phyloP scores from a whole-genome alignment of 2,329 filamentous ascomycete species.

The Fusarium abutilonis region DNA sequence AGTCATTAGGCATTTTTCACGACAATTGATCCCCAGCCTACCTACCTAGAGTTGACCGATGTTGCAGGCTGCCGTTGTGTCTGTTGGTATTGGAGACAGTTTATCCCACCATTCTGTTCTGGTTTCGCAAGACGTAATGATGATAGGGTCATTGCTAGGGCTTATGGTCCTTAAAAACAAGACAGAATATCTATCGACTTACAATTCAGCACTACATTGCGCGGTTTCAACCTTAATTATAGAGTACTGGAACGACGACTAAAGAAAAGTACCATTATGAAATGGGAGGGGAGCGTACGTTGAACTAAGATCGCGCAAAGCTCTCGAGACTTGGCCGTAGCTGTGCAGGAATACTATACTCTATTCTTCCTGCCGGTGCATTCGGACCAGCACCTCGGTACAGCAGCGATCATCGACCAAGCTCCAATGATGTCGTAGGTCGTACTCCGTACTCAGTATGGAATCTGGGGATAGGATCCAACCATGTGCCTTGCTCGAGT shows the following conservation, averaged over 20 bases:
- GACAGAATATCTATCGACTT: background rate
- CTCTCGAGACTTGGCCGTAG: background rate
- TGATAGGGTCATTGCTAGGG: constrained; percentile 4
- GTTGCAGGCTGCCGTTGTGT: background rate
- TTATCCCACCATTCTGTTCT: constrained; percentile 1
- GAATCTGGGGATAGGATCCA: constrained; percentile 11
- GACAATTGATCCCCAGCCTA: background rate
- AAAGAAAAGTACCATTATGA: background rate
- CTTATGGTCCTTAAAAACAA: background rate
- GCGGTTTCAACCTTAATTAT: background rate
- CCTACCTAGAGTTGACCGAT: background rate
- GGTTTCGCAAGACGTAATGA: background rate
- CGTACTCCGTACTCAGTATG: constrained; percentile 2
- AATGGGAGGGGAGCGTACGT: constrained; percentile 1
- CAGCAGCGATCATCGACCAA: constrained; percentile 12
- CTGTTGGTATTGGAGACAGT: background rate
- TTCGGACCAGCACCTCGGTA: constrained; percentile 22
- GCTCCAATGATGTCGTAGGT: constrained; percentile 7
- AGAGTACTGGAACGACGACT: background rate
- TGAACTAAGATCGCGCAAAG: background rate
- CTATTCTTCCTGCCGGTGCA: constrained; percentile 2
- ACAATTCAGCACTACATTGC: no score
- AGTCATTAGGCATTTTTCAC: background rate
- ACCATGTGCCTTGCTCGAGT: constrained; percentile 6
- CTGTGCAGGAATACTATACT: constrained; percentile 1